A percentile compares a stretch with the other conserved stretches of the same genome.
phyloP scores from a whole-genome alignment of 306 rosid genomes.

The Rosa persica region DNA sequence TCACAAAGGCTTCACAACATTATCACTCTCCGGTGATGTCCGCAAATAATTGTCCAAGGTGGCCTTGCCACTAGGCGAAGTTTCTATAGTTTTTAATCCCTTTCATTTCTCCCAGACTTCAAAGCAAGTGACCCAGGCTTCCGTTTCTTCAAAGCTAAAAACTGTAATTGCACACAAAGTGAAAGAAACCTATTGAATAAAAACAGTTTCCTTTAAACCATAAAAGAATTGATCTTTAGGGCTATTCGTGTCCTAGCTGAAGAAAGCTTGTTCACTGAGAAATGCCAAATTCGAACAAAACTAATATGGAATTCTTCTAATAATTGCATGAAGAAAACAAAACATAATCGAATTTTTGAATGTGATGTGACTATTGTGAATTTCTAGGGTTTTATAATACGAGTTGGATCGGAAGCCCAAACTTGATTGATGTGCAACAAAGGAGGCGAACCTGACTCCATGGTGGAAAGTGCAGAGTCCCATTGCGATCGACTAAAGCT shows the following conservation, averaged over 20 bases:
- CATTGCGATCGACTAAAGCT: constrained; percentile 12
- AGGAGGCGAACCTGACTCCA: constrained; percentile 75
- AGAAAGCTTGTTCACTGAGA: background rate
- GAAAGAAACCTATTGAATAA: constrained; percentile 3
- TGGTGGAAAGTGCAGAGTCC: constrained; percentile 33
- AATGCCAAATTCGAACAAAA: background rate
- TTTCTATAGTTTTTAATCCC: constrained; percentile 44
- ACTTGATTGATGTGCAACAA: constrained; percentile 78
- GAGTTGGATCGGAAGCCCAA: constrained; percentile 6
- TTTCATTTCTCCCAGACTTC: constrained; percentile 53
- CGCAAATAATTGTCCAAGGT: constrained; percentile 60
- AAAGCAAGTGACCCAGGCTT: constrained; percentile 55
- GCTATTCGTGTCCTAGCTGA: too few species aligned
- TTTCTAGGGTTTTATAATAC: constrained; percentile 25
- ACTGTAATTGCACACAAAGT: constrained; percentile 41
- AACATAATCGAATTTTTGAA: background rate
- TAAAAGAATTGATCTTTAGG: background rate
- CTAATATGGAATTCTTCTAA: background rate
- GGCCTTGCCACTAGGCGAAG: constrained; percentile 71
- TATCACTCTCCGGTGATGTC: constrained; percentile 45
- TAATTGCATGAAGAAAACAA: background rate
- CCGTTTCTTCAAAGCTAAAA: constrained; percentile 78
- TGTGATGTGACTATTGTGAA: background rate
- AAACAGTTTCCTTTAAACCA: background rate
- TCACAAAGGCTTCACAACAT: constrained; percentile 14